Conservation (phyloP, 1,139 yeast genomes). For the Blastobotrys malaysiensis region DNA sequence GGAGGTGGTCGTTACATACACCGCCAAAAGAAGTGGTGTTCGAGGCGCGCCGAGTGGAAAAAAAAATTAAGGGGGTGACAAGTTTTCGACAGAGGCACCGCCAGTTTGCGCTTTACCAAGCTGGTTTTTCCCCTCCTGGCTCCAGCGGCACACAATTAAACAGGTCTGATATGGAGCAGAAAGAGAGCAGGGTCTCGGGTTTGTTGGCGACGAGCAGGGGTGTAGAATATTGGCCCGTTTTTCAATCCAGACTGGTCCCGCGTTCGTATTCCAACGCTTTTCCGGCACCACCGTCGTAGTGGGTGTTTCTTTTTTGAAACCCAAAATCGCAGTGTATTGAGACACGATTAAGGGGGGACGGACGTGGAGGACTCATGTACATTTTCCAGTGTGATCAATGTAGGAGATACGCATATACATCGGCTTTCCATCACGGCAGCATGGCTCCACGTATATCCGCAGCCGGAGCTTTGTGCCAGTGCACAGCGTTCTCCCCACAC, state of each 20-base stretch:
- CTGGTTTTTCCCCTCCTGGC: no score
- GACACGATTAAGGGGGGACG: conserved; percentile 1
- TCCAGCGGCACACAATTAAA: no score
- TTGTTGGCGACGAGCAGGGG: no score
- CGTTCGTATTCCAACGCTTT: background rate
- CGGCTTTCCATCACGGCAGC: background rate
- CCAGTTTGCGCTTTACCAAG: no score
- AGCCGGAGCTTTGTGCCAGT: background rate
- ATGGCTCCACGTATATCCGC: background rate
- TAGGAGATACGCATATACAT: background rate
- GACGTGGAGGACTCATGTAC: background rate
- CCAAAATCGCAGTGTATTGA: background rate
- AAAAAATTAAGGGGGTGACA: background rate
- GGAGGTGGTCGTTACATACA: background rate
- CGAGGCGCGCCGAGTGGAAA: conserved; percentile 1
- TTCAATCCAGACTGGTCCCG: no score
- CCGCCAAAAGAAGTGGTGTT: background rate
- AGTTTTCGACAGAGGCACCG: background rate
- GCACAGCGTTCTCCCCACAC: background rate
- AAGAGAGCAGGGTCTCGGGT: no score
- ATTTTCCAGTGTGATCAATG: background rate
- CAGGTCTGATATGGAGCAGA: no score
- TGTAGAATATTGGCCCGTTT: no score
- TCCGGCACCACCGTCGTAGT: background rate
- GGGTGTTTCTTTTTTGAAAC: background rate